phyloP scores from a whole-genome alignment of 345 rosid species.

The Brassica nigra region DNA sequence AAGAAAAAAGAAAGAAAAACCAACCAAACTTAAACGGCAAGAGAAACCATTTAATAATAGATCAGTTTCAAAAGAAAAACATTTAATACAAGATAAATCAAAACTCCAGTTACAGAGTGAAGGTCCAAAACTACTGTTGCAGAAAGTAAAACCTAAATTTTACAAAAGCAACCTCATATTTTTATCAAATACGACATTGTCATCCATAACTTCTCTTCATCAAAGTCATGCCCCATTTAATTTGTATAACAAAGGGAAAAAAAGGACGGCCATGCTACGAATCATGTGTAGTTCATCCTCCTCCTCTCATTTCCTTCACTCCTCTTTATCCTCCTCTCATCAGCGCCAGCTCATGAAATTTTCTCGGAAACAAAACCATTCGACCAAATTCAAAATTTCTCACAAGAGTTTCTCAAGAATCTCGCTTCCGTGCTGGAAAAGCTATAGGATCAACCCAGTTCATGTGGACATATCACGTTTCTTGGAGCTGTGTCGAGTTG shows the following conservation, averaged over 20 bases:
- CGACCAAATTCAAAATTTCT: not conserved
- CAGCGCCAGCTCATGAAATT: constrained; percentile 21
- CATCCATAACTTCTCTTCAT: too few relatives aligned
- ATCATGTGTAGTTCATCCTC: constrained; percentile 9
- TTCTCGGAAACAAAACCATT: constrained; percentile 19
- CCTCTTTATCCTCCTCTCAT: constrained; percentile 6
- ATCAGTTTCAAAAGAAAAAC: too few relatives aligned
- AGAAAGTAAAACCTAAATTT: too few relatives aligned
- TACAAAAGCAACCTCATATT: too few relatives aligned
- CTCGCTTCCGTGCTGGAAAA: constrained; percentile 9
- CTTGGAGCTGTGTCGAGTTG: constrained; percentile 22
- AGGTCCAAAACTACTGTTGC: too few relatives aligned
- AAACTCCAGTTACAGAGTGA: too few relatives aligned
- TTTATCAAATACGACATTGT: too few relatives aligned
- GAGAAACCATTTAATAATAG: too few relatives aligned
- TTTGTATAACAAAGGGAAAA: not conserved
- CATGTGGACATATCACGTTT: constrained; percentile 18
- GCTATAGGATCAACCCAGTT: constrained; percentile 1
- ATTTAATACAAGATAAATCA: too few relatives aligned
- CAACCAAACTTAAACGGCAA: too few relatives aligned
- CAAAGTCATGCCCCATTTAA: too few relatives aligned
- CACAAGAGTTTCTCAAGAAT: not conserved
- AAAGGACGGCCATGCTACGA: constrained; percentile 25
- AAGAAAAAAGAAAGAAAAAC: too few relatives aligned
- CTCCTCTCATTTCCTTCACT: constrained; percentile 1